Conservation (phyloP, 1,284 basidiomycete species). For the Athelia psychrophila region DNA sequence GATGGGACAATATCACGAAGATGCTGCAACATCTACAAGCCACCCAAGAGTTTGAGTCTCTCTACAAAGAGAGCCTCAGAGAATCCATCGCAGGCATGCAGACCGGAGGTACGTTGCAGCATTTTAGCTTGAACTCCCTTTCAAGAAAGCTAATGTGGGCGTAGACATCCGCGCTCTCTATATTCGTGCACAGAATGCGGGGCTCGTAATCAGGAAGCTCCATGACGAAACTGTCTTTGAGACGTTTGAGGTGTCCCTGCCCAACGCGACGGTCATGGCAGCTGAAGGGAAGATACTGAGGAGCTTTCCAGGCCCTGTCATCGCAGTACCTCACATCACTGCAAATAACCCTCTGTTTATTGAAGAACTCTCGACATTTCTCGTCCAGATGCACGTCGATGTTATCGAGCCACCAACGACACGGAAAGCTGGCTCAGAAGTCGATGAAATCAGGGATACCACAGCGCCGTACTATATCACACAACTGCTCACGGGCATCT, state of each 20-base stretch:
- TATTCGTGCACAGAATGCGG: conserved; percentile 1
- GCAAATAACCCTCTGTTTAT: background rate
- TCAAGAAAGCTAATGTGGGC: background rate
- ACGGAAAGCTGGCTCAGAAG: conserved; percentile 22
- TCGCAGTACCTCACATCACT: background rate
- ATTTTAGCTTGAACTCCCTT: background rate
- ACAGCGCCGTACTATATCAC: conserved; percentile 39
- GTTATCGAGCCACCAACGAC: conserved; percentile 15
- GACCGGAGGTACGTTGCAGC: conserved; percentile 14
- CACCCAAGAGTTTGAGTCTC: background rate
- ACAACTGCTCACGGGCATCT: conserved; percentile 36
- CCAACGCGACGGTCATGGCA: background rate
- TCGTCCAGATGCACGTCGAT: conserved; percentile 30
- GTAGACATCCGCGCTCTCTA: conserved; percentile 1
- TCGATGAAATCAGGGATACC: conserved; percentile 28
- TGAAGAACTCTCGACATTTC: conserved; percentile 26
- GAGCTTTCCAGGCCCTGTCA: background rate
- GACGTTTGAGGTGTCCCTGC: conserved; percentile 1
- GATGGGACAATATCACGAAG: conserved; percentile 20
- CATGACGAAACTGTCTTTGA: background rate
- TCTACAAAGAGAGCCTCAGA: conserved; percentile 3
- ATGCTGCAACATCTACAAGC: conserved; percentile 20
- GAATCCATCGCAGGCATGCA: conserved; percentile 11
- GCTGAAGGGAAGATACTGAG: background rate
- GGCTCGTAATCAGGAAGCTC: background rate